Conservation (phyloP, 1,284 basidiomycete genomes). For the Heterobasidion occidentale region DNA sequence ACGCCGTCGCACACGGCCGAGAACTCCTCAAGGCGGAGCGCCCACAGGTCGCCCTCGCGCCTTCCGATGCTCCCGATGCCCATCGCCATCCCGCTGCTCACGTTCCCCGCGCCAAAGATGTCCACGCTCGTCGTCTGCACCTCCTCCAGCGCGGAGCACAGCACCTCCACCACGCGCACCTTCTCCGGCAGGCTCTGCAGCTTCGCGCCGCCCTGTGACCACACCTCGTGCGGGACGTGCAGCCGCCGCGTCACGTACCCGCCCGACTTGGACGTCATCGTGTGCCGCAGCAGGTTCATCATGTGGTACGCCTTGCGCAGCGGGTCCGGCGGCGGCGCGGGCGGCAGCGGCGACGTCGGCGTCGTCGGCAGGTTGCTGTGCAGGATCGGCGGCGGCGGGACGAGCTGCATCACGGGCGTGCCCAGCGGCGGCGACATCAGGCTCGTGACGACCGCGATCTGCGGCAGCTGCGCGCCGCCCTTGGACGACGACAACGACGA, state of each 20-base stretch:
- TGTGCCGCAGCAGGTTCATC: constrained; percentile 72
- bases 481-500: constrained; percentile 37
- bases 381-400: constrained; percentile 43
- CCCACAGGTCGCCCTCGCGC: constrained; percentile 69
- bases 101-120: constrained; percentile 69
- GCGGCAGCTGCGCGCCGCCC: constrained; percentile 37
- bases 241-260: constrained; percentile 84
- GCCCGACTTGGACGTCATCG: constrained; percentile 78
- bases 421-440: constrained; percentile 31
- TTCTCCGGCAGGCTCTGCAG: constrained; percentile 78
- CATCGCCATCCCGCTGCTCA: constrained; percentile 63
- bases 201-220: constrained; percentile 86
- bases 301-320: constrained; percentile 85
- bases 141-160: constrained; percentile 71
- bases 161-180: constrained; percentile 74
- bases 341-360: constrained; percentile 68
- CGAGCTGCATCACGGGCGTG: constrained; percentile 27
- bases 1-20: constrained; percentile 78
- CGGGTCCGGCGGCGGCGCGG: constrained; percentile 61
- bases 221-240: constrained; percentile 85
- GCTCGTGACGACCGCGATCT: constrained; percentile 46
- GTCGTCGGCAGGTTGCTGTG: constrained; percentile 56
- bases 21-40: constrained; percentile 62
- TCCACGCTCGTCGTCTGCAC: constrained; percentile 60
- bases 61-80: constrained; percentile 63